These are phyloP conservation scores for Osmozyma mogii DNA, from an alignment of 805 yeast genomes.

Conservation along the genomic window DNA sequence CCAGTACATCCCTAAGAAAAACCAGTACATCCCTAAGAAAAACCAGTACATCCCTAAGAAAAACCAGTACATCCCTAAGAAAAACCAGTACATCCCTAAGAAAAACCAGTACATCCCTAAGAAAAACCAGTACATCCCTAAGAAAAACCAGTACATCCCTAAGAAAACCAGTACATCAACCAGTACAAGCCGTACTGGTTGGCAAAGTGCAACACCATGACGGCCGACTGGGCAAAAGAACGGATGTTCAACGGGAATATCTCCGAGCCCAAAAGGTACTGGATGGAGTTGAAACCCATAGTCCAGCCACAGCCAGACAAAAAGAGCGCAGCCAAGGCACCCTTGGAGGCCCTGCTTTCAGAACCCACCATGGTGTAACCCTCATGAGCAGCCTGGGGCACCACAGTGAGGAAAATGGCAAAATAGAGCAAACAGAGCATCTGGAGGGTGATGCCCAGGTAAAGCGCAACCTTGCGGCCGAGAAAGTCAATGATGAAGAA, in stretches of 20 bases:
- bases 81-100: no score
- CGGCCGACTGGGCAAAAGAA: background rate
- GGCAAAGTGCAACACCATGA: conserved; percentile 1
- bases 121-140: no score
- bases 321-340: background rate
- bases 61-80: no score
- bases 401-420: background rate
- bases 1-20: no score
- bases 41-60: no score
- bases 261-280: background rate
- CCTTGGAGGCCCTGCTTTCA: background rate
- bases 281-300: background rate
- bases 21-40: no score
- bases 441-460: background rate
- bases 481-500: background rate
- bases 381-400: background rate
- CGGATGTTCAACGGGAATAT: background rate
- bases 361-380: background rate
- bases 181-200: conserved; percentile 1
- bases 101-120: no score
- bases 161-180: no score
- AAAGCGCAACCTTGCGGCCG: background rate
- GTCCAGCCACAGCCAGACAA: background rate
- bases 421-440: background rate
- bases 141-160: no score